phyloP scores from a whole-genome alignment of 2,329 filamentous ascomycete species.

The Exophiala aquamarina region DNA sequence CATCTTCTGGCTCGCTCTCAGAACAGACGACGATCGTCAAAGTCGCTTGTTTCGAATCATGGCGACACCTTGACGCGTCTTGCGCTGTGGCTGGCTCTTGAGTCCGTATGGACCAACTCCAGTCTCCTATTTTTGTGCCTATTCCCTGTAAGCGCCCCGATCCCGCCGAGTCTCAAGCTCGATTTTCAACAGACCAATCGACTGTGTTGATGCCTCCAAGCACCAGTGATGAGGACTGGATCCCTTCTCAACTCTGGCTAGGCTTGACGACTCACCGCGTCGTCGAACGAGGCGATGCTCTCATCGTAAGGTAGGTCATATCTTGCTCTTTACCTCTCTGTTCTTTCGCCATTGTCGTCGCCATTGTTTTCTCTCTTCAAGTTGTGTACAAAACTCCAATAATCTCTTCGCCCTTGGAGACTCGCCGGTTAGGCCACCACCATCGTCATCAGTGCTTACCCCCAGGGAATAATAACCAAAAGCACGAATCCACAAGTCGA shows the following conservation, averaged over 20 bases:
- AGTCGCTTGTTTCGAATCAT: slow-evolving; percentile 21
- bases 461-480: no score
- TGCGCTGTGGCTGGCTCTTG: slow-evolving; percentile 1
- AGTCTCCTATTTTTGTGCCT: slow-evolving; percentile 13
- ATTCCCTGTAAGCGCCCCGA: slow-evolving; percentile 21
- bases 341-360: slow-evolving; percentile 4
- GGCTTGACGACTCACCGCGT: slow-evolving; percentile 8
- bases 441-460: slow-evolving; percentile 18
- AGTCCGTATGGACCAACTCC: background rate
- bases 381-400: no score
- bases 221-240: slow-evolving; percentile 20
- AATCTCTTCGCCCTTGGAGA: background rate
- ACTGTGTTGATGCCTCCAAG: slow-evolving; percentile 20
- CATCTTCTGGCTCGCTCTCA: slow-evolving; percentile 11
- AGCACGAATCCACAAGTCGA: background rate
- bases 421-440: slow-evolving; percentile 7
- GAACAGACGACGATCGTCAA: slow-evolving; percentile 2
- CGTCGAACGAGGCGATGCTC: slow-evolving; percentile 15
- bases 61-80: slow-evolving; percentile 5
- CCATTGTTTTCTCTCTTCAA: background rate
- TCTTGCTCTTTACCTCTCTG: slow-evolving; percentile 1
- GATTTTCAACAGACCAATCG: slow-evolving; percentile 19
- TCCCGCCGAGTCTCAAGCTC: slow-evolving; percentile 19
- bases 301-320: slow-evolving; percentile 13
- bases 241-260: background rate